These are phyloP conservation scores for Diddensiella transvaalensis DNA, from an alignment of 805 yeast species.

Conservation along the genomic window DNA sequence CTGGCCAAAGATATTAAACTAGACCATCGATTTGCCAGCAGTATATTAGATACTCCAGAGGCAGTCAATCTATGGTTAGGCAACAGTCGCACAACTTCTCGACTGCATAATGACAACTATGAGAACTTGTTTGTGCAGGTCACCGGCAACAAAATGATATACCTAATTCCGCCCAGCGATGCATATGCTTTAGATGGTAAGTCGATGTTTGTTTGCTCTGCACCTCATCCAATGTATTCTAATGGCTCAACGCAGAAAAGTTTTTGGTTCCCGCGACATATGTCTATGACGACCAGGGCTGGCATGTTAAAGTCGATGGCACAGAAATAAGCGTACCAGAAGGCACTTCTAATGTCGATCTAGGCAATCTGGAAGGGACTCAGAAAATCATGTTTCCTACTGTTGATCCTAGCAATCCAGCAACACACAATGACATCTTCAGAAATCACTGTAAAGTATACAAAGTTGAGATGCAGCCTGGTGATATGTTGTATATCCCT, in stretches of 20 bases:
- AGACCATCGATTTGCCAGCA: slow-evolving; percentile 21
- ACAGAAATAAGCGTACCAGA: slow-evolving; percentile 4
- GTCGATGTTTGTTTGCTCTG: not conserved
- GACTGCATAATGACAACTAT: slow-evolving; percentile 37
- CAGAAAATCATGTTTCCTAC: slow-evolving; percentile 34
- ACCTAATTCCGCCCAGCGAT: slow-evolving; percentile 36
- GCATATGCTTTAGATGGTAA: slow-evolving; percentile 30
- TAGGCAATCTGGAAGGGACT: slow-evolving; percentile 8
- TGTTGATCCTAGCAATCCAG: slow-evolving; percentile 29
- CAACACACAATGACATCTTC: slow-evolving; percentile 14
- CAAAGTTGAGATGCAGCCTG: slow-evolving; percentile 33
- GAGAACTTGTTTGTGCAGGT: slow-evolving; percentile 38
- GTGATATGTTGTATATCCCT: slow-evolving; percentile 38
- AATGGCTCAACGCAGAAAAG: slow-evolving; percentile 21
- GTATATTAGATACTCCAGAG: slow-evolving; percentile 27
- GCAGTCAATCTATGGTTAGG: slow-evolving; percentile 42
- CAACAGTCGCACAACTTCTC: slow-evolving; percentile 28
- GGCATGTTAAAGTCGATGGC: slow-evolving; percentile 17
- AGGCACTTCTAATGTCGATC: not conserved
- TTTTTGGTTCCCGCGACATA: slow-evolving; percentile 32
- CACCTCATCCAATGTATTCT: not conserved
- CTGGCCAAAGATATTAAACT: slow-evolving; percentile 21
- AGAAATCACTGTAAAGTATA: slow-evolving; percentile 20
- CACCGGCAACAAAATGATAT: slow-evolving; percentile 33
- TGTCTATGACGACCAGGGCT: slow-evolving; percentile 16